phyloP scores from a whole-genome alignment of 345 rosid genomes.

The Corchorus olitorius region DNA sequence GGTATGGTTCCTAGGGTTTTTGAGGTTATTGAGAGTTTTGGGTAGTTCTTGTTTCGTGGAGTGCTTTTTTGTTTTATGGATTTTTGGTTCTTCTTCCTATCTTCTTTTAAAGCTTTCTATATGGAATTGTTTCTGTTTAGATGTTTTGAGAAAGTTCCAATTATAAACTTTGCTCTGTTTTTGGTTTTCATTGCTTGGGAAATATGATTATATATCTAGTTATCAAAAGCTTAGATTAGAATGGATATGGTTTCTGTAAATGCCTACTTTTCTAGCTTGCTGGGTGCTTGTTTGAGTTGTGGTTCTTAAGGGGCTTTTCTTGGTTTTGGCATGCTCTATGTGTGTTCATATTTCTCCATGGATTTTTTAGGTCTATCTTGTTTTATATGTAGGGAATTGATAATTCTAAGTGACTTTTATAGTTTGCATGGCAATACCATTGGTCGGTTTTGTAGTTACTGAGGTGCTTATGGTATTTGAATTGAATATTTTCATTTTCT shows the following conservation, averaged over 20 bases:
- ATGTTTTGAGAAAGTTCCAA: not conserved
- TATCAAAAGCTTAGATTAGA: not conserved
- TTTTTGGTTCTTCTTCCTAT: not conserved
- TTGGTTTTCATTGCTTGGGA: not conserved
- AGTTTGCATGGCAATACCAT: too few relatives aligned
- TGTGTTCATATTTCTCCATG: not conserved
- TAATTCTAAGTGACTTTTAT: too few relatives aligned
- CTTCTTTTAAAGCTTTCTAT: not conserved
- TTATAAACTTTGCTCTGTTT: not conserved
- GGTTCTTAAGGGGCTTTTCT: not conserved
- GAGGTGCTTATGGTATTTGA: not conserved
- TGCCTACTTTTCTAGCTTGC: not conserved
- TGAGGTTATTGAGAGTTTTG: not conserved
- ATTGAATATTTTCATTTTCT: not conserved
- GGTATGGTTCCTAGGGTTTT: slow-evolving; percentile 41
- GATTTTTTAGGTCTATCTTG: too few relatives aligned
- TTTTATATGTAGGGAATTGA: too few relatives aligned
- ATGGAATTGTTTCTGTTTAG: not conserved
- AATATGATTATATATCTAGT: not conserved
- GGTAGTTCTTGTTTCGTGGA: not conserved
- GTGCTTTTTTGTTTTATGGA: slow-evolving; percentile 9
- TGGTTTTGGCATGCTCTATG: slow-evolving; percentile 7
- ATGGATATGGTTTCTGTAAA: slow-evolving; percentile 2
- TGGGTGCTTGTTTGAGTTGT: not conserved
- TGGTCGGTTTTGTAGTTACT: not conserved